Conservation (phyloP, 2,329 filamentous ascomycete genomes). For the Fusarium vanettenii region DNA sequence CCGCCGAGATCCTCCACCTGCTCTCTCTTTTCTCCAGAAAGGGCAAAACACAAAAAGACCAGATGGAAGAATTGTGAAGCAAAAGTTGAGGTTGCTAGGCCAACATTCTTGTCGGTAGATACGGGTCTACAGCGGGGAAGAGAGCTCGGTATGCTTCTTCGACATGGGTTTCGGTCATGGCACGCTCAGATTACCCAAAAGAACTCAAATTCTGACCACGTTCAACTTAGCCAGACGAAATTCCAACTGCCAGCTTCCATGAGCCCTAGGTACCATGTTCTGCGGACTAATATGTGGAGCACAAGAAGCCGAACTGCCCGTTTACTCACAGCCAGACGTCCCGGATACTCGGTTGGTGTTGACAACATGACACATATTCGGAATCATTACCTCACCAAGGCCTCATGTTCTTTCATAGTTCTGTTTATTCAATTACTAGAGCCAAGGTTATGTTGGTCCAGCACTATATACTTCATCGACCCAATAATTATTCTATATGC, state of each 20-base stretch:
- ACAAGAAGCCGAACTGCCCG: not conserved
- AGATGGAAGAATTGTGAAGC: not conserved
- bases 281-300: not conserved
- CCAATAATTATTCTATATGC: constrained; percentile 38
- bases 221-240: not conserved
- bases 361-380: not conserved
- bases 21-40: not conserved
- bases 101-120: not conserved
- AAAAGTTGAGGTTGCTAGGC: not conserved
- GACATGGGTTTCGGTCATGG: not conserved
- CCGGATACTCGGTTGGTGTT: not conserved
- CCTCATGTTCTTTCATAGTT: constrained; percentile 9
- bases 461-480: constrained; percentile 33
- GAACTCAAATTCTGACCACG: not conserved
- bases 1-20: not conserved
- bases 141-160: not conserved
- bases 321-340: not conserved
- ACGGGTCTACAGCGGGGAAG: not conserved
- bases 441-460: constrained; percentile 31
- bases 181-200: not conserved
- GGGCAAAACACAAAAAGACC: not conserved
- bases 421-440: constrained; percentile 32
- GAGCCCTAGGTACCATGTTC: not conserved
- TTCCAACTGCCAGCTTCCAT: not conserved
- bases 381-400: not conserved